A percentile compares a stretch with the other conserved stretches of the same genome.
These are phyloP conservation scores for Lolium rigidum DNA, from an alignment of 176 grass and related monocot genomes.

Conservation along the genomic window DNA sequence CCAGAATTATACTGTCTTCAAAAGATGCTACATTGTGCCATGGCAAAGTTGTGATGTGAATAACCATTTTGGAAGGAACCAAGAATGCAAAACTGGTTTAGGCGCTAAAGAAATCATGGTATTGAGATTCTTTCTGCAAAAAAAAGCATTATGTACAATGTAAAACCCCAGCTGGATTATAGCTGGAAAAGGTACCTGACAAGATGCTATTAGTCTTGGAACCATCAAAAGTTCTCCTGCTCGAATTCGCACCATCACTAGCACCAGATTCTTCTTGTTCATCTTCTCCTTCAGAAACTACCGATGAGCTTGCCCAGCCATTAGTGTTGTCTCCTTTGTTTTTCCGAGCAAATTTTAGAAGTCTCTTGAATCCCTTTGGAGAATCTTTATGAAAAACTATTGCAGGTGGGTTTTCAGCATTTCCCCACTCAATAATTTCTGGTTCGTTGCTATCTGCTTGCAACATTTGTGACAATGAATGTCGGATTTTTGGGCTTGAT, in stretches of 20 bases:
- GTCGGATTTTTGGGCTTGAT: constrained; percentile 84
- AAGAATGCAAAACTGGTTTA: background rate
- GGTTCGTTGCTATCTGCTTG: constrained; percentile 96
- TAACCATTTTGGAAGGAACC: background rate
- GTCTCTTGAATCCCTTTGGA: constrained; percentile 98
- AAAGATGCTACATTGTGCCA: background rate
- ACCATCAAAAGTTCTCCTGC: constrained; percentile 74
- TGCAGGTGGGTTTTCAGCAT: constrained; percentile 97
- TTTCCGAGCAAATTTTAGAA: constrained; percentile 98
- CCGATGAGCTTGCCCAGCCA: constrained; percentile 74
- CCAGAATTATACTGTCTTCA: background rate
- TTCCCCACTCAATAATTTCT: constrained; percentile 98
- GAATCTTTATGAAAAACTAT: constrained; percentile 97
- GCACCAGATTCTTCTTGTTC: constrained; percentile 76
- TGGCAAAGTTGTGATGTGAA: background rate
- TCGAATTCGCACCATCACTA: constrained; percentile 64
- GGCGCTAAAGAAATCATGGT: background rate
- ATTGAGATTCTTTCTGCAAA: background rate
- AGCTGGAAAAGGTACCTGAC: constrained; percentile 65
- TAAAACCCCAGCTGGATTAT: background rate
- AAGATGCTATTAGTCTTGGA: constrained; percentile 55
- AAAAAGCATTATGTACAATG: background rate
- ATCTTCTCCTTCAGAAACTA: constrained; percentile 96
- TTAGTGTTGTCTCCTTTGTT: constrained; percentile 83
- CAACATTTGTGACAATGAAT: constrained; percentile 99